Evolutionary conservation across 176 grass and related monocot species (phyloP).

Genomic region (Paspalum notatum): DNA sequence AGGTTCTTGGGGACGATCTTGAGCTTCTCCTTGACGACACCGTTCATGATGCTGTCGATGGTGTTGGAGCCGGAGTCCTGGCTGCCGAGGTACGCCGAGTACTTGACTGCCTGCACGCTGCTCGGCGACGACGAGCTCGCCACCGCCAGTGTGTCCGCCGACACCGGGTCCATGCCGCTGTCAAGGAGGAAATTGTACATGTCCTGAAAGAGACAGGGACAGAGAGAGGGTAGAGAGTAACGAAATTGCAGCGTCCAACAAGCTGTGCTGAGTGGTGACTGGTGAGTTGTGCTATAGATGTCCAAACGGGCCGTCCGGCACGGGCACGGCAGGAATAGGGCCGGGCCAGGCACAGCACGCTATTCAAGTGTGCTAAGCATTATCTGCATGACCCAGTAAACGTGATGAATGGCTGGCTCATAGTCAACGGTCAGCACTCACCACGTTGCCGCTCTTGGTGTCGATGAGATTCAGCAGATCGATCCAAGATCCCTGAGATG

Average conservation of each 20-base stretch:
- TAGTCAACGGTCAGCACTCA: constrained; percentile 25
- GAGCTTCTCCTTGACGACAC: constrained; percentile 70
- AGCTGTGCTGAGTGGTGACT: background rate
- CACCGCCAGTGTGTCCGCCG: background rate
- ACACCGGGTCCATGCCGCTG: constrained; percentile 52
- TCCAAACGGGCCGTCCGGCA: no score
- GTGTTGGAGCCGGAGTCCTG: constrained; percentile 41
- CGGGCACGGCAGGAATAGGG: no score
- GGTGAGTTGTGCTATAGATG: no score
- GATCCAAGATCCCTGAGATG: constrained; percentile 34
- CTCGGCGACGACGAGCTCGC: background rate
- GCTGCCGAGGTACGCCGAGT: constrained; percentile 43
- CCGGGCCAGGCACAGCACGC: no score
- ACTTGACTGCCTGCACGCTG: constrained; percentile 5
- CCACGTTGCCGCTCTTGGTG: constrained; percentile 57
- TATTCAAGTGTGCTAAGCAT: no score
- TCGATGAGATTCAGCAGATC: constrained; percentile 50
- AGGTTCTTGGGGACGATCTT: constrained; percentile 76
- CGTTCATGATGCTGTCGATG: constrained; percentile 69
- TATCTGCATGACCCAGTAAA: background rate
- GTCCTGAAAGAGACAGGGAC: constrained; percentile 34
- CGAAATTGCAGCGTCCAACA: no score
- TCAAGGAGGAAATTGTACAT: constrained; percentile 91
- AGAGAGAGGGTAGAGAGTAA: background rate
- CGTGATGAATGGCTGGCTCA: background rate